Conservation (phyloP, 495 filamentous ascomycete species). For the Endocarpon pusillum region DNA sequence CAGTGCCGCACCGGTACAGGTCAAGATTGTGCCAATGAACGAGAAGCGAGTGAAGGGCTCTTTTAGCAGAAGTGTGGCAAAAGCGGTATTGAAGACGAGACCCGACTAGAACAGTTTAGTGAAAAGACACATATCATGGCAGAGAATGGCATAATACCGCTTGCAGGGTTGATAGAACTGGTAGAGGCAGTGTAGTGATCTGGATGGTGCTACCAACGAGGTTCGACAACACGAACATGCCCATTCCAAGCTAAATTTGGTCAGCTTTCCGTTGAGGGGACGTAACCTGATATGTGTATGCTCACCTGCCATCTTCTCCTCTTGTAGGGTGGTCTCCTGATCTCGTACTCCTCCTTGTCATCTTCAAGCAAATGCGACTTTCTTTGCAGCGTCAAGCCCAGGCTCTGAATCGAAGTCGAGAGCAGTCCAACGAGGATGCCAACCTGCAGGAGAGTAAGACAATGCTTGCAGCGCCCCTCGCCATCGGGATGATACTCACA, state of each 20-base stretch:
- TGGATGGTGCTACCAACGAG: slow-evolving; percentile 90
- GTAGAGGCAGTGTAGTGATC: slow-evolving; percentile 88
- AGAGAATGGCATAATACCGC: slow-evolving; percentile 34
- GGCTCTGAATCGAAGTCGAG: slow-evolving; percentile 82
- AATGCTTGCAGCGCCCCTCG: neutral
- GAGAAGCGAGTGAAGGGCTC: slow-evolving; percentile 92
- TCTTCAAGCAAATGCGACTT: slow-evolving; percentile 98
- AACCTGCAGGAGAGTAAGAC: slow-evolving; percentile 33
- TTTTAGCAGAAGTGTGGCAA: slow-evolving; percentile 79
- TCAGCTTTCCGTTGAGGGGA: neutral
- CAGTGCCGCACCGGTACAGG: slow-evolving; percentile 67
- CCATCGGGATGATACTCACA: slow-evolving; percentile 31
- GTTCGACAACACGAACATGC: slow-evolving; percentile 90
- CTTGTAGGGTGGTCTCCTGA: slow-evolving; percentile 71
- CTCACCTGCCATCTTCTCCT: slow-evolving; percentile 81
- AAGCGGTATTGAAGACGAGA: slow-evolving; percentile 95
- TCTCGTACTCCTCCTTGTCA: slow-evolving; percentile 65
- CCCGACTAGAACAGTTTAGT: slow-evolving; percentile 39
- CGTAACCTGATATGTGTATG: slow-evolving; percentile 1
- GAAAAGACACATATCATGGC: slow-evolving; percentile 5
- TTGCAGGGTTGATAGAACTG: slow-evolving; percentile 88
- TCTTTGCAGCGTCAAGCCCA: slow-evolving; percentile 93
- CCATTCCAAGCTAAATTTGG: slow-evolving; percentile 57
- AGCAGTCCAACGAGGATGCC: slow-evolving; percentile 84
- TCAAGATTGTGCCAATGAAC: slow-evolving; percentile 71